A percentile compares a stretch with the other conserved stretches of the same genome.
Evolutionary conservation across 2,329 filamentous ascomycete species (phyloP).

Genomic region (Ophiostoma perfectum): DNA sequence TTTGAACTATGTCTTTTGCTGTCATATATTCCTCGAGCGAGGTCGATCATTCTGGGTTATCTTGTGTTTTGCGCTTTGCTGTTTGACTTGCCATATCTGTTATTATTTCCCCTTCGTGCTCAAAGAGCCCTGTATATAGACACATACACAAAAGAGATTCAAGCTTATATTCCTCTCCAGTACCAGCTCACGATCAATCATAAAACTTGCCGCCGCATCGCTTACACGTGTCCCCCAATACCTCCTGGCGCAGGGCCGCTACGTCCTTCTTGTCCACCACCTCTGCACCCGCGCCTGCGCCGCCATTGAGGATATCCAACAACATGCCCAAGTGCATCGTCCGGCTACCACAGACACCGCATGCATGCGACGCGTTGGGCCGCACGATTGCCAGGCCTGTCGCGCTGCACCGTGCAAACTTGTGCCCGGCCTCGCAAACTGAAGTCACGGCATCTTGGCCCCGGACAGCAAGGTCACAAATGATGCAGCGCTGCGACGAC

Average conservation of each 20-base stretch:
- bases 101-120: background rate
- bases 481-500: conserved; percentile 40
- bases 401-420: conserved; percentile 48
- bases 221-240: conserved; percentile 31
- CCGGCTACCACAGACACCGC: conserved; percentile 50
- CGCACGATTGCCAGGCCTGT: conserved; percentile 51
- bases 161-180: too few species aligned
- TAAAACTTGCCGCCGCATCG: conserved; percentile 37
- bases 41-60: background rate
- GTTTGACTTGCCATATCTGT: background rate
- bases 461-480: conserved; percentile 37
- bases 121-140: conserved; percentile 4
- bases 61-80: background rate
- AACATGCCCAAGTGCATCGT: conserved; percentile 45
- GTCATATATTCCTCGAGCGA: conserved; percentile 22
- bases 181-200: conserved; percentile 17
- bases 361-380: conserved; percentile 49
- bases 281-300: conserved; percentile 13
- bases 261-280: conserved; percentile 23
- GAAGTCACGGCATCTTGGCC: background rate
- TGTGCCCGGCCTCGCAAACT: conserved; percentile 35
- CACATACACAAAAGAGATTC: background rate
- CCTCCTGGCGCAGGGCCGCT: conserved; percentile 22
- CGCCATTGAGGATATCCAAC: conserved; percentile 28
- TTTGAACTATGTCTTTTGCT: background rate